Conservation (phyloP, 2,329 filamentous ascomycete species). For the Aspergillus fischeri region DNA sequence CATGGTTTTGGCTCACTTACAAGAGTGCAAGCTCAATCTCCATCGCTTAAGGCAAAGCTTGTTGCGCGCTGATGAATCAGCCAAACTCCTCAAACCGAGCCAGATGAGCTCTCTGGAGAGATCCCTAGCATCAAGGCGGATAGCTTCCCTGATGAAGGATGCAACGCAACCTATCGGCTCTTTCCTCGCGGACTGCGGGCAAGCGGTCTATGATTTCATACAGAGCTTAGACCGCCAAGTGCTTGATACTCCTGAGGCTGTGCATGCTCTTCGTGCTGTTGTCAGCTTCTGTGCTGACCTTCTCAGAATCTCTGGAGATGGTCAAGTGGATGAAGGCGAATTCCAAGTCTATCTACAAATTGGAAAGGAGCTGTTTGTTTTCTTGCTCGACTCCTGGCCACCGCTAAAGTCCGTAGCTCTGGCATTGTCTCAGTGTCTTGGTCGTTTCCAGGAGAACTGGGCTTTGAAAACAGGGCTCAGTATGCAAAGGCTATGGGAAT, state of each 20-base stretch:
- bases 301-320: constrained; percentile 37
- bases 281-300: constrained; percentile 49
- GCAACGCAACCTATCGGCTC: constrained; percentile 36
- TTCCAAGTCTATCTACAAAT: constrained; percentile 53
- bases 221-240: constrained; percentile 25
- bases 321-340: constrained; percentile 48
- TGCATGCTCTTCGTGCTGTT: constrained; percentile 28
- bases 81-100: constrained; percentile 35
- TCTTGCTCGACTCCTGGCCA: constrained; percentile 23
- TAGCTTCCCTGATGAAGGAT: constrained; percentile 40
- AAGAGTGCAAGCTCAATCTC: constrained; percentile 36
- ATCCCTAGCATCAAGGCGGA: constrained; percentile 38
- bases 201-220: constrained; percentile 33
- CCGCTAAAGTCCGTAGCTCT: constrained; percentile 25
- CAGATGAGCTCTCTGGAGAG: constrained; percentile 41
- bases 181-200: constrained; percentile 37
- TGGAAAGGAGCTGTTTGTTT: constrained; percentile 33
- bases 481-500: constrained; percentile 76
- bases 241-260: constrained; percentile 21
- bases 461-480: constrained; percentile 69
- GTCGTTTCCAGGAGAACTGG: constrained; percentile 65
- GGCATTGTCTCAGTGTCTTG: constrained; percentile 32
- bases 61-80: constrained; percentile 28
- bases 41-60: constrained; percentile 33
- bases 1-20: constrained; percentile 29